phyloP scores from a whole-genome alignment of 1,284 basidiomycete species.

The Leccinum pallidistipes region DNA sequence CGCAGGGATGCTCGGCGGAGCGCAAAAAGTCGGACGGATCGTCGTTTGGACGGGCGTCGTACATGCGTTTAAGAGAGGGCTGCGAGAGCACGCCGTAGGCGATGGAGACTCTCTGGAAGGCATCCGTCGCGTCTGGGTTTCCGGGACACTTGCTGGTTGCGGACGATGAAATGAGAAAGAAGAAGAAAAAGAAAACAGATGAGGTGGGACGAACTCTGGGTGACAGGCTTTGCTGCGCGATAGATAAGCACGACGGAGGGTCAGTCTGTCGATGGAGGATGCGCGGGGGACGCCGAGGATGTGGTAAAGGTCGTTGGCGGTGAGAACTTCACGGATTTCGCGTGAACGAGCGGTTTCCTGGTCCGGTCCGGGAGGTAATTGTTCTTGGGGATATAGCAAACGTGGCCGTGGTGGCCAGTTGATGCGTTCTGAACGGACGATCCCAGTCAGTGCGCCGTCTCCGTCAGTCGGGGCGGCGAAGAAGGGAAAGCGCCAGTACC shows the following conservation, averaged over 20 bases:
- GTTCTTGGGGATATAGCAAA: slow-evolving; percentile 6
- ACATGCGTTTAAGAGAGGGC: slow-evolving; percentile 64
- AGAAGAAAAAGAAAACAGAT: neutral
- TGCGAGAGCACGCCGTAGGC: slow-evolving; percentile 81
- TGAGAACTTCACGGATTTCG: slow-evolving; percentile 58
- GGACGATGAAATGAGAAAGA: slow-evolving; percentile 5
- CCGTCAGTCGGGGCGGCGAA: slow-evolving; percentile 58
- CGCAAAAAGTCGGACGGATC: slow-evolving; percentile 54
- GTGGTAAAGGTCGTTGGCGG: slow-evolving; percentile 66
- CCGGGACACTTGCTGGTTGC: slow-evolving; percentile 72
- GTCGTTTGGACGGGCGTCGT: slow-evolving; percentile 59
- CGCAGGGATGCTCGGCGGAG: slow-evolving; percentile 43
- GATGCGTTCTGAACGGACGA: slow-evolving; percentile 17
- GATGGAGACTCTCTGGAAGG: slow-evolving; percentile 83
- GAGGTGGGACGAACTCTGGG: slow-evolving; percentile 64
- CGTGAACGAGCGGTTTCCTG: slow-evolving; percentile 33
- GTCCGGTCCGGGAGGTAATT: neutral
- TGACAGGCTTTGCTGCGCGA: slow-evolving; percentile 75
- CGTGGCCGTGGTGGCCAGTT: slow-evolving; percentile 15
- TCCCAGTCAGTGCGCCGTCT: slow-evolving; percentile 41
- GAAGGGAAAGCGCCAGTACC: slow-evolving; percentile 62
- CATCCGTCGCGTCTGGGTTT: slow-evolving; percentile 73
- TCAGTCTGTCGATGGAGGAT: slow-evolving; percentile 56
- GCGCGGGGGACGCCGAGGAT: slow-evolving; percentile 65
- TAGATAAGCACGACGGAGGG: slow-evolving; percentile 76